phyloP scores from a whole-genome alignment of 2,329 filamentous ascomycete species.

The Falciphora oryzae region DNA sequence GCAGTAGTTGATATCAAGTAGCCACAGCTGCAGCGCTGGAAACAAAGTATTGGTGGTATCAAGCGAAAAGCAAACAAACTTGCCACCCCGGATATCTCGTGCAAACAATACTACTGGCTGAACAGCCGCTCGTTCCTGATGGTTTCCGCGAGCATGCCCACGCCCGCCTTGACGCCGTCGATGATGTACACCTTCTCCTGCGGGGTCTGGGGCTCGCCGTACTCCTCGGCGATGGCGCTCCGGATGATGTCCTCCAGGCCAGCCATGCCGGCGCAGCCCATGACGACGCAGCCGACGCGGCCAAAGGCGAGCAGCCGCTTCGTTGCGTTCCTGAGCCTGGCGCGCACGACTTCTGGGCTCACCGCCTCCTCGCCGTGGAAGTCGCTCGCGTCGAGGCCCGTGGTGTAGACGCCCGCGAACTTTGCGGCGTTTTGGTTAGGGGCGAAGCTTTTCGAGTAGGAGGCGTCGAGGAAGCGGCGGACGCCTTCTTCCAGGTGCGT shows the following conservation, averaged over 20 bases:
- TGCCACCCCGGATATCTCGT: too few species aligned
- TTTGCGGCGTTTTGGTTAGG: slow-evolving; percentile 22
- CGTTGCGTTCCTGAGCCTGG: slow-evolving; percentile 64
- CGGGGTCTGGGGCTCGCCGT: slow-evolving; percentile 45
- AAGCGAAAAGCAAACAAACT: neutral
- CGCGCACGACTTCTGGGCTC: slow-evolving; percentile 55
- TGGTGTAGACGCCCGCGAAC: slow-evolving; percentile 79
- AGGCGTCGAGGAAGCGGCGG: slow-evolving; percentile 38
- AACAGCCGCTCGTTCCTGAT: slow-evolving; percentile 39
- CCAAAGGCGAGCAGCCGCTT: slow-evolving; percentile 53
- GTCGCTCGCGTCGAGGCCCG: slow-evolving; percentile 72
- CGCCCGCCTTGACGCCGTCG: slow-evolving; percentile 71
- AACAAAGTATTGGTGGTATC: neutral
- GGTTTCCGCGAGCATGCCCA: slow-evolving; percentile 54
- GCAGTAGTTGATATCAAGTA: neutral
- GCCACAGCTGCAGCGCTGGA: neutral
- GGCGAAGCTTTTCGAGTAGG: slow-evolving; percentile 22
- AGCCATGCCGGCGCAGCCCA: slow-evolving; percentile 90
- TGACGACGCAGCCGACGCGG: slow-evolving; percentile 62
- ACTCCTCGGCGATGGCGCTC: slow-evolving; percentile 57
- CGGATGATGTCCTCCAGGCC: slow-evolving; percentile 75
- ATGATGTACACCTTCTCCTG: slow-evolving; percentile 58
- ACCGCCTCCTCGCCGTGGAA: slow-evolving; percentile 59
- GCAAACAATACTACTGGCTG: neutral
- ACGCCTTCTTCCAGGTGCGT: slow-evolving; percentile 63